phyloP scores from a whole-genome alignment of 2,329 filamentous ascomycete species.

The Paracamarosporium sp. region DNA sequence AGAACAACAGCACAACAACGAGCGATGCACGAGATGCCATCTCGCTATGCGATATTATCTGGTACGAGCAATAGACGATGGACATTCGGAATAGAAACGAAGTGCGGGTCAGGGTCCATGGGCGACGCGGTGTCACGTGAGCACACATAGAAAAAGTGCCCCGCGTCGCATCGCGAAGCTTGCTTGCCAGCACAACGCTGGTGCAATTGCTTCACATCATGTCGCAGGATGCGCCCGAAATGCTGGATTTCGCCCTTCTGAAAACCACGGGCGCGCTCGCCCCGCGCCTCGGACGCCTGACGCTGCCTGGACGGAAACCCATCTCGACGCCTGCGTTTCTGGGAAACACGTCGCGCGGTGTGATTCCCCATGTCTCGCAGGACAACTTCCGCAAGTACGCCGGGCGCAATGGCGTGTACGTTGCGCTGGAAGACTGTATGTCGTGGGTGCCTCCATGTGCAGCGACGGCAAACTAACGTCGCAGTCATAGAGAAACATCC shows the following conservation, averaged over 20 bases:
- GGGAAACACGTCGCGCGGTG: slow-evolving; percentile 80
- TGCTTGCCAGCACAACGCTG: neutral
- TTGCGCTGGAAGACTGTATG: slow-evolving; percentile 93
- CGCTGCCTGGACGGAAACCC: slow-evolving; percentile 66
- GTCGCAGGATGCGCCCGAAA: slow-evolving; percentile 37
- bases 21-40: too few species aligned
- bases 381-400: slow-evolving; percentile 76
- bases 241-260: slow-evolving; percentile 54
- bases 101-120: too few species aligned
- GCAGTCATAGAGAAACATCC: slow-evolving; percentile 69
- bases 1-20: too few species aligned
- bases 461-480: slow-evolving; percentile 42
- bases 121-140: slow-evolving; percentile 2
- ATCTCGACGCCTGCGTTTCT: slow-evolving; percentile 86
- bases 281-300: slow-evolving; percentile 72
- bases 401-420: slow-evolving; percentile 72
- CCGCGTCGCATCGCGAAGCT: neutral
- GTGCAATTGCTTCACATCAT: slow-evolving; percentile 11
- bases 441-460: slow-evolving; percentile 15
- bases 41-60: too few species aligned
- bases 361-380: slow-evolving; percentile 85
- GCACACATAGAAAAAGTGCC: neutral
- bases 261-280: slow-evolving; percentile 48
- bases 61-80: too few species aligned
- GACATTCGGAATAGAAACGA: too few species aligned